Percentiles rank a stretch among this genome's conserved stretches.
phyloP scores from a whole-genome alignment of 768 basidiomycete species.

The Hortiboletus campestris region DNA sequence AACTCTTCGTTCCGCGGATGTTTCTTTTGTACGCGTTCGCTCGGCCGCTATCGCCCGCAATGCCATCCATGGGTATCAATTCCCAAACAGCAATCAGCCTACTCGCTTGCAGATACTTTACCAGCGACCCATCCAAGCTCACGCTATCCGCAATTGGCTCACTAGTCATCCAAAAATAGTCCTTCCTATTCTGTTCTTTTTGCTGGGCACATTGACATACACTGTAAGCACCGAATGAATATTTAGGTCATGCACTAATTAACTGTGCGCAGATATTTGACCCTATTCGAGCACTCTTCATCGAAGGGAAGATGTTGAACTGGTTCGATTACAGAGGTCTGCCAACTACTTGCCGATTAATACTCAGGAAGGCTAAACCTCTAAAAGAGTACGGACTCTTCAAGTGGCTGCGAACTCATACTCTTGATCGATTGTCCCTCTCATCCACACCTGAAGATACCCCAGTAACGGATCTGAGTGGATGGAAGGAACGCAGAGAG shows the following conservation, averaged over 20 bases:
- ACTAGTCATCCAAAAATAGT: conserved; percentile 83
- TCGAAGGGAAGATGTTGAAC: conserved; percentile 77
- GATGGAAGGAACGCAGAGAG: conserved; percentile 84
- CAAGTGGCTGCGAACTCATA: conserved; percentile 69
- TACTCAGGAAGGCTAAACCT: not conserved
- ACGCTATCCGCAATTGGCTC: conserved; percentile 75
- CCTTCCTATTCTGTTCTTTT: conserved; percentile 76
- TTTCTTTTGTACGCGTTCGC: conserved; percentile 61
- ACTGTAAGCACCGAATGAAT: conserved; percentile 50
- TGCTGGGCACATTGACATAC: conserved; percentile 88
- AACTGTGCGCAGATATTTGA: conserved; percentile 73
- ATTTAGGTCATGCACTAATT: not conserved
- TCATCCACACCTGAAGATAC: conserved; percentile 20
- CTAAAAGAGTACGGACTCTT: conserved; percentile 65
- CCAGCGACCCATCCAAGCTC: conserved; percentile 61
- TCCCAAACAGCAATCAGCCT: conserved; percentile 29
- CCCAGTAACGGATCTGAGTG: conserved; percentile 35
- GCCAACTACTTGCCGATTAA: conserved; percentile 10
- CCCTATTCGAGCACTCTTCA: conserved; percentile 80
- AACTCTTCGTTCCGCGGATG: conserved; percentile 58
- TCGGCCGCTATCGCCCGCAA: conserved; percentile 84
- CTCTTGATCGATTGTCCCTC: conserved; percentile 50
- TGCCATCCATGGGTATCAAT: conserved; percentile 61
- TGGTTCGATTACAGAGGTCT: conserved; percentile 81
- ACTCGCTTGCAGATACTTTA: conserved; percentile 57